phyloP scores from a whole-genome alignment of 2,329 filamentous ascomycete species.

The Ascosphaera apis region DNA sequence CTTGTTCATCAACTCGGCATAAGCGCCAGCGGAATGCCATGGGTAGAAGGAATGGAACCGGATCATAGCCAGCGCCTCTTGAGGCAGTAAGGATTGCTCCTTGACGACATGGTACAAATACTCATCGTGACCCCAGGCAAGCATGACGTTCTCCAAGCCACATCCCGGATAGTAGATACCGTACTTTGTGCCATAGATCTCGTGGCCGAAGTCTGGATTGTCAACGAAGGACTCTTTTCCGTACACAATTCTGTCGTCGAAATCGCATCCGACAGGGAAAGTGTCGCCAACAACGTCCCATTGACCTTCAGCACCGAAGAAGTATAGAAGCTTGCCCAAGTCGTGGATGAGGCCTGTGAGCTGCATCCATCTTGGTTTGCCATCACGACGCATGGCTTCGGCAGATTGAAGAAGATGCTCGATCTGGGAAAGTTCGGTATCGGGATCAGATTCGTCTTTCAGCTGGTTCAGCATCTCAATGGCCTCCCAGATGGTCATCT shows the following conservation, averaged over 20 bases:
- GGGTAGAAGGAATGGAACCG: conserved; percentile 83
- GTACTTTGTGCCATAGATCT: conserved; percentile 49
- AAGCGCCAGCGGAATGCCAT: conserved; percentile 66
- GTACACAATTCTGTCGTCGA: conserved; percentile 55
- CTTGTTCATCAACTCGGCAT: conserved; percentile 59
- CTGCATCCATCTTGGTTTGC: conserved; percentile 26
- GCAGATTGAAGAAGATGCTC: conserved; percentile 75
- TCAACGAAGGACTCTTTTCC: conserved; percentile 44
- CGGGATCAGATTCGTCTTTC: conserved; percentile 76
- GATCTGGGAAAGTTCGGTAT: conserved; percentile 70
- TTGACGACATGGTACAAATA: conserved; percentile 55
- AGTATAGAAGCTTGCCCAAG: conserved; percentile 23
- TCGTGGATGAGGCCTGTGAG: conserved; percentile 25
- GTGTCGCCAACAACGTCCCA: conserved; percentile 69
- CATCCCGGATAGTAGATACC: conserved; percentile 63
- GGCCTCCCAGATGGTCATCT: conserved; percentile 75
- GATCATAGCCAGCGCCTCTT: conserved; percentile 76
- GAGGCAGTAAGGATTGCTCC: conserved; percentile 55
- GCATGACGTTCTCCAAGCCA: conserved; percentile 68
- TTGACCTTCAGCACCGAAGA: conserved; percentile 56
- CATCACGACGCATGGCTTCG: conserved; percentile 66
- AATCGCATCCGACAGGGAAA: conserved; percentile 22
- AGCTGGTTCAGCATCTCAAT: conserved; percentile 83
- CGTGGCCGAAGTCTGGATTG: conserved; percentile 52
- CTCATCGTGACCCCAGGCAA: conserved; percentile 48